Conservation (phyloP, 83 land plant species). For the Picea abies region DNA sequence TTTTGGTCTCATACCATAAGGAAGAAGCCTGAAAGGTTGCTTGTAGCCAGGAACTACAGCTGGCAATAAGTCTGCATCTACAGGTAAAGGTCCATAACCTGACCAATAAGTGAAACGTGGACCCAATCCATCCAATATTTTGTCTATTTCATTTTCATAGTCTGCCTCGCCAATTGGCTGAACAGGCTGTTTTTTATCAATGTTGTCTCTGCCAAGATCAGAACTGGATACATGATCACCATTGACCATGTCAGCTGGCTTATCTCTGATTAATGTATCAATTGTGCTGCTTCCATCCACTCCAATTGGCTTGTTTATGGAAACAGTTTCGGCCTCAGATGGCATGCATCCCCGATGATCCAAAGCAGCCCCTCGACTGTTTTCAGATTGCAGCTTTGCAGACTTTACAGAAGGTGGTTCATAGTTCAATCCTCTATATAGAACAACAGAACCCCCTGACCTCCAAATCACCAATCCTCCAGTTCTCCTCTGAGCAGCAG, state of each 20-base stretch:
- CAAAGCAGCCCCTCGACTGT: neutral
- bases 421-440: conserved; percentile 84
- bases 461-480: conserved; percentile 98
- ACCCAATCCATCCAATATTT: conserved; percentile 81
- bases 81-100: conserved; percentile 82
- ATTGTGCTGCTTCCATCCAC: neutral
- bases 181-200: neutral
- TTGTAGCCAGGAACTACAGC: conserved; percentile 59
- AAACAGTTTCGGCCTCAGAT: neutral
- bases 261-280: neutral
- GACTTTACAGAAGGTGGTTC: conserved; percentile 31
- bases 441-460: conserved; percentile 75
- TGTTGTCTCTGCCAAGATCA: neutral
- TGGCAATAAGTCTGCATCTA: conserved; percentile 94
- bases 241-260: neutral
- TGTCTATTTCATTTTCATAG: conserved; percentile 74
- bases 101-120: conserved; percentile 94
- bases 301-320: neutral
- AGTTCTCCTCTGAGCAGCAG: conserved; percentile 62
- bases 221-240: neutral
- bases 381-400: conserved; percentile 5
- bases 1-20: conserved; percentile 71
- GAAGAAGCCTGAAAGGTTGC: conserved; percentile 92
- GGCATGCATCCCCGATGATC: neutral
- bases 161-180: conserved; percentile 21